These are phyloP conservation scores for Brasenia schreberi DNA, from an alignment of 164 flowering plant genomes.

Conservation along the genomic window DNA sequence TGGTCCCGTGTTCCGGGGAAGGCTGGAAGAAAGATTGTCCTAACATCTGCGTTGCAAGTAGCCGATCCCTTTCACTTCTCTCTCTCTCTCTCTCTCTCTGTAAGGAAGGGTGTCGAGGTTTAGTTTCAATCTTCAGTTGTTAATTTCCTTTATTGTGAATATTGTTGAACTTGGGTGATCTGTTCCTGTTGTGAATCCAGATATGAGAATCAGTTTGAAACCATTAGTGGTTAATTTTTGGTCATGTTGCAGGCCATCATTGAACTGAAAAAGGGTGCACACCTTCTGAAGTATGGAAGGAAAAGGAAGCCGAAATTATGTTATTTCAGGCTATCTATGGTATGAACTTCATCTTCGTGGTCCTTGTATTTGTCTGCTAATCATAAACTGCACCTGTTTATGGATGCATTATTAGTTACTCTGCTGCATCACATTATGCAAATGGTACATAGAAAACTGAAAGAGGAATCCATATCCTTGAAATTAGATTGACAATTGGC, in stretches of 20 bases:
- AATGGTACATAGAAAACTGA: too few relatives aligned
- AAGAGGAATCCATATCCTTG: too few relatives aligned
- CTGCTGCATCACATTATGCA: background rate
- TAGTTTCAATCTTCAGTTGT: background rate
- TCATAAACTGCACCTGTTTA: background rate
- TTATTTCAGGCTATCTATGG: slow-evolving; percentile 48
- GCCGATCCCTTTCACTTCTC: too few relatives aligned
- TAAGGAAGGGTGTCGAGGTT: too few relatives aligned
- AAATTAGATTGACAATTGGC: too few relatives aligned
- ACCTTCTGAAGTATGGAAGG: slow-evolving; percentile 40
- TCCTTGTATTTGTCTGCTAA: background rate
- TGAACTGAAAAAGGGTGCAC: slow-evolving; percentile 46
- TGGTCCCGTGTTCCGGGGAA: too few relatives aligned
- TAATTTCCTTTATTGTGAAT: background rate
- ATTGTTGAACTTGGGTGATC: background rate
- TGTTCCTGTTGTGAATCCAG: background rate
- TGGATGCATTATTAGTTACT: background rate
- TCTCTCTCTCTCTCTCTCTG: too few relatives aligned
- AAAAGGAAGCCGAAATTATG: slow-evolving; percentile 51
- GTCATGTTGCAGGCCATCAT: slow-evolving; percentile 33
- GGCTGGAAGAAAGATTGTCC: too few relatives aligned
- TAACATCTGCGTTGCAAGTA: too few relatives aligned
- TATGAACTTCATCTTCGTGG: slow-evolving; percentile 3
- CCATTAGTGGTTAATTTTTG: too few relatives aligned
- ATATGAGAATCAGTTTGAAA: background rate